These are phyloP conservation scores for Termitomyces eurrhizus DNA, from an alignment of 768 basidiomycete genomes.

Conservation along the genomic window DNA sequence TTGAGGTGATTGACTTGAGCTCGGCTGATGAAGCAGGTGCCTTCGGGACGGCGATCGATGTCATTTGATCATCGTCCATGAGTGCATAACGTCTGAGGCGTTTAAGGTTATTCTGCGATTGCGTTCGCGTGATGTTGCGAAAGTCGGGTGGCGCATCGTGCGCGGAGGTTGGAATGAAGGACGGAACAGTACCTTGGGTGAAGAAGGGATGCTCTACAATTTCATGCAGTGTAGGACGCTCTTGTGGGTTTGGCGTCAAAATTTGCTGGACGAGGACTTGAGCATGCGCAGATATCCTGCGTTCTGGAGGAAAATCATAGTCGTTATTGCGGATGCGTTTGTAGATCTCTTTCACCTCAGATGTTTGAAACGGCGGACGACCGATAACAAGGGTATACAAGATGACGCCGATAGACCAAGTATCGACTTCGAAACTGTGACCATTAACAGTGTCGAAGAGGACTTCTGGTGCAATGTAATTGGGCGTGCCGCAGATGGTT, in stretches of 20 bases:
- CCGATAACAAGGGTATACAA: conserved; percentile 93
- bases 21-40: conserved; percentile 20
- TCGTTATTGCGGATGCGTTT: conserved; percentile 92
- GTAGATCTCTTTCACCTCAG: conserved; percentile 96
- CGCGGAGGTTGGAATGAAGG: conserved; percentile 76
- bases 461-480: conserved; percentile 98
- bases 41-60: conserved; percentile 40
- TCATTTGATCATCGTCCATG: conserved; percentile 59
- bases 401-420: conserved; percentile 97
- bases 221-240: conserved; percentile 79
- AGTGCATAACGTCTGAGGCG: conserved; percentile 58
- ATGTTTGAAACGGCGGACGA: conserved; percentile 97
- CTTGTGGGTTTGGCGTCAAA: conserved; percentile 77
- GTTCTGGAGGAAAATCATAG: conserved; percentile 86
- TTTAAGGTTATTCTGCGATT: conserved; percentile 66
- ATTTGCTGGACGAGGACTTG: conserved; percentile 80
- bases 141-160: conserved; percentile 77
- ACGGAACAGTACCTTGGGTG: conserved; percentile 72
- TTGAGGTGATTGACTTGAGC: conserved; percentile 48
- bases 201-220: conserved; percentile 88
- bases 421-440: conserved; percentile 97
- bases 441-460: conserved; percentile 94
- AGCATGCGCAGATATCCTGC: conserved; percentile 64
- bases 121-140: conserved; percentile 53
- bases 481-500: conserved; percentile 98